Conservation (phyloP, 2,329 filamentous ascomycete genomes). For the Kalmusia sp. region DNA sequence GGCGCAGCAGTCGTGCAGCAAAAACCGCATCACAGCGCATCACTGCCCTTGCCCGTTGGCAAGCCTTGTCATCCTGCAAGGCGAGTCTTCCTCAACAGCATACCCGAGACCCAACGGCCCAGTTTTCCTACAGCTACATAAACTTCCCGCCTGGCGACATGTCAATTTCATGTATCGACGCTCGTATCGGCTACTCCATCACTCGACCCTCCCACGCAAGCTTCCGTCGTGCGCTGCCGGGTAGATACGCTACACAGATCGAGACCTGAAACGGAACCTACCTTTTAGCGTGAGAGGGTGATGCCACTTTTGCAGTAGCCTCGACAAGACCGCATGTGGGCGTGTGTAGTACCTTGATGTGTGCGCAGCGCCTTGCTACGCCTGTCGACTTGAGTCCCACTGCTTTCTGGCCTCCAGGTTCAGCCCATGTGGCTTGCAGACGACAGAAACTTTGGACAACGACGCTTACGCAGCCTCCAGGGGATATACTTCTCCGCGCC, state of each 20-base stretch:
- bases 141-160: background rate
- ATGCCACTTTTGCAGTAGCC: constrained; percentile 9
- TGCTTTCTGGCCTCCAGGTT: too few relatives aligned
- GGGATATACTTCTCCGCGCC: too few relatives aligned
- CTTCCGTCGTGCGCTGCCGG: background rate
- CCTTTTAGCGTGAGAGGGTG: constrained; percentile 4
- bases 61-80: background rate
- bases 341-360: background rate
- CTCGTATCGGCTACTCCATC: background rate
- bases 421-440: too few relatives aligned
- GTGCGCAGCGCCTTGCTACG: background rate
- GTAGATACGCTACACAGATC: background rate
- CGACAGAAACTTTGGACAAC: too few relatives aligned
- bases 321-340: background rate
- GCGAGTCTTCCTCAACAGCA: background rate
- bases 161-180: background rate
- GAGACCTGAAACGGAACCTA: background rate
- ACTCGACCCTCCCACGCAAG: background rate
- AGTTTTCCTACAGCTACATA: background rate
- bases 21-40: background rate
- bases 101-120: background rate
- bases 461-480: too few relatives aligned
- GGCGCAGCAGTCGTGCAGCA: constrained; percentile 2
- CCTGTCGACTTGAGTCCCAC: too few relatives aligned
- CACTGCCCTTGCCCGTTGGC: background rate